Conservation (phyloP, 2,329 filamentous ascomycete species). For the Fonsecaea multimorphosa region DNA sequence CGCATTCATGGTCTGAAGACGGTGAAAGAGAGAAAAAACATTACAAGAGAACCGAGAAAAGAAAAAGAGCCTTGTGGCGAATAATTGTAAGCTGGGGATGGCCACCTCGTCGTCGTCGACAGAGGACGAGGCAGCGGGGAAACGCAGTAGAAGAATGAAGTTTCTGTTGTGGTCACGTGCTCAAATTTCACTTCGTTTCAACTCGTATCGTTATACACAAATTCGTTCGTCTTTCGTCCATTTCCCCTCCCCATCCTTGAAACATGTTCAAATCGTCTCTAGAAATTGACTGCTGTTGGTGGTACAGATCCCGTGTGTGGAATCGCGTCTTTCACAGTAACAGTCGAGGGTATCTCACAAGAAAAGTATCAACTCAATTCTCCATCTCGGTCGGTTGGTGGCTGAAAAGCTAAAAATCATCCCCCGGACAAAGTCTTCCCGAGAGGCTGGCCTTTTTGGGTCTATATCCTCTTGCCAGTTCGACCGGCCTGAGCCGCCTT, state of each 20-base stretch:
- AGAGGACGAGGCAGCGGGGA: not conserved
- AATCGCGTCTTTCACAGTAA: not conserved
- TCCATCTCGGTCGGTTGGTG: not conserved
- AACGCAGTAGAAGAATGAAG: not conserved
- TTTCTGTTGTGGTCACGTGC: not conserved
- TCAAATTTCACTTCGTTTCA: not conserved
- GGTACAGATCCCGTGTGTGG: slow-evolving; percentile 9
- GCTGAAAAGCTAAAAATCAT: not conserved
- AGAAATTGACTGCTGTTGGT: slow-evolving; percentile 19
- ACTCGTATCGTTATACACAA: not conserved
- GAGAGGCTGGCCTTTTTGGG: no score
- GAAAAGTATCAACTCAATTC: not conserved
- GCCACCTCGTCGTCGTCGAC: not conserved
- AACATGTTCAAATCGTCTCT: no score
- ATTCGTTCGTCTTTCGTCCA: no score
- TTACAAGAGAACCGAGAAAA: not conserved
- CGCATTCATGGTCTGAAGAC: not conserved
- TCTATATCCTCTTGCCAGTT: slow-evolving; percentile 36
- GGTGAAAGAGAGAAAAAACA: not conserved
- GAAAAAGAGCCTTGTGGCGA: not conserved
- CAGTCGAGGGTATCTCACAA: slow-evolving; percentile 31
- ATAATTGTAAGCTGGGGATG: not conserved
- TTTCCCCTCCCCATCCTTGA: no score
- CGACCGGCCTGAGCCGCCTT: slow-evolving; percentile 32
- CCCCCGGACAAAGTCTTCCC: no score